Evolutionary conservation across 306 rosid genomes (phyloP).

Genomic region (Bauhinia variegata): DNA sequence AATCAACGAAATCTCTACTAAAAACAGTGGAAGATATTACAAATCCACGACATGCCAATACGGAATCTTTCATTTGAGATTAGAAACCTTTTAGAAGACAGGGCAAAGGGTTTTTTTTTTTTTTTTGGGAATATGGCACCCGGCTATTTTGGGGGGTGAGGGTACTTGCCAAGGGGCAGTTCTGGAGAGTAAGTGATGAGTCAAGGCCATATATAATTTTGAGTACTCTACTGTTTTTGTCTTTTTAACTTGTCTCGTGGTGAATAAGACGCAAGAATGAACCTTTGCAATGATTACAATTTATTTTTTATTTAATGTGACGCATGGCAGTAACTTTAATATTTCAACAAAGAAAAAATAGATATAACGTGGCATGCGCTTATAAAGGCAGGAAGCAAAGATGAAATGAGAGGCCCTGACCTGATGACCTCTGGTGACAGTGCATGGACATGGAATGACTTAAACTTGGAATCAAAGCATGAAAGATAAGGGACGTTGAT

Average conservation of each 20-base stretch:
- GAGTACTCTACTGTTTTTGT: too few relatives aligned
- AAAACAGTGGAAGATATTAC: constrained; percentile 15
- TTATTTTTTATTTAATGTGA: constrained; percentile 29
- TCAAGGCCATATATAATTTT: too few relatives aligned
- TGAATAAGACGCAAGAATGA: neutral
- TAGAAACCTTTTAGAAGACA: too few relatives aligned
- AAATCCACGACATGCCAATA: constrained; percentile 4
- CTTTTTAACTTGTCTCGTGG: too few relatives aligned
- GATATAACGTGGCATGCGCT: constrained; percentile 40
- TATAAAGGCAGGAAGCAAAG: constrained; percentile 34
- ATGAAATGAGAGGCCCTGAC: constrained; percentile 49
- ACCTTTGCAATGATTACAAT: constrained; percentile 17
- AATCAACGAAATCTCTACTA: too few relatives aligned
- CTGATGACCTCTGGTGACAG: too few relatives aligned
- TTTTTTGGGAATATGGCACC: too few relatives aligned
- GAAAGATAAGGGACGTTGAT: constrained; percentile 42
- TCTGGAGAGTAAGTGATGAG: too few relatives aligned
- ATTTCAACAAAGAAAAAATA: constrained; percentile 36
- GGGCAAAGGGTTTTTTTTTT: too few relatives aligned
- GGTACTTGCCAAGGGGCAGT: too few relatives aligned
- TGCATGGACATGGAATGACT: constrained; percentile 57
- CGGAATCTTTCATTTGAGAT: too few relatives aligned
- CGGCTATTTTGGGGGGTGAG: too few relatives aligned
- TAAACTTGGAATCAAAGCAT: constrained; percentile 51
- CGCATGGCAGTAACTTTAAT: constrained; percentile 34